phyloP scores from a whole-genome alignment of 495 filamentous ascomycete genomes.

The Trichoderma virens region DNA sequence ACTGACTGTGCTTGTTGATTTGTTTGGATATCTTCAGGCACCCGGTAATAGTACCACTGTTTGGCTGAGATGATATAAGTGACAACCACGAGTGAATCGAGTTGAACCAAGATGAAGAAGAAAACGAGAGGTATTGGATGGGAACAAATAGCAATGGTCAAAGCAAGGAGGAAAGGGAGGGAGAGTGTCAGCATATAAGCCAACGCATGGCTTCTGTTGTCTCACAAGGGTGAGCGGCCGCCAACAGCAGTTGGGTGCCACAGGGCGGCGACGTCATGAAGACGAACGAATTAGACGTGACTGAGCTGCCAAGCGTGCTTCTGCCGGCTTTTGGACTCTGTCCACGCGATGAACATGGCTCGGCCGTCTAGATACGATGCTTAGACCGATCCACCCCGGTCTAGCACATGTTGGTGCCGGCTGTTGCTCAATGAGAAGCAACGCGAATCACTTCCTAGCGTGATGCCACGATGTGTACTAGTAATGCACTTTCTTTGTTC shows the following conservation, averaged over 20 bases:
- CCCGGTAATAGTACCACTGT: background rate
- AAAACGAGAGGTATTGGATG: conserved; percentile 3
- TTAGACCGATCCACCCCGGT: background rate
- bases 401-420: conserved; percentile 1
- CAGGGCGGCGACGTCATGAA: conserved; percentile 6
- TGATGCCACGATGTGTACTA: background rate
- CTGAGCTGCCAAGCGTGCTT: background rate
- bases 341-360: background rate
- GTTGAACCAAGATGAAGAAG: background rate
- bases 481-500: too few relatives aligned
- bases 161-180: background rate
- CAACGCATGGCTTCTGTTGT: background rate
- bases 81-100: background rate
- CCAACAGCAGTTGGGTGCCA: background rate
- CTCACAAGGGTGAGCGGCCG: conserved; percentile 6
- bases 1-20: conserved; percentile 2
- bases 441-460: background rate
- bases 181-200: conserved; percentile 11
- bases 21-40: background rate
- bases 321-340: background rate
- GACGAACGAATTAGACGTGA: background rate
- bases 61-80: background rate
- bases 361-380: background rate
- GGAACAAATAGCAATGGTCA: conserved; percentile 1
- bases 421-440: background rate